Base-by-base conservation (phyloP, 495 filamentous ascomycete species). In the Letharia columbiana region DNA sequence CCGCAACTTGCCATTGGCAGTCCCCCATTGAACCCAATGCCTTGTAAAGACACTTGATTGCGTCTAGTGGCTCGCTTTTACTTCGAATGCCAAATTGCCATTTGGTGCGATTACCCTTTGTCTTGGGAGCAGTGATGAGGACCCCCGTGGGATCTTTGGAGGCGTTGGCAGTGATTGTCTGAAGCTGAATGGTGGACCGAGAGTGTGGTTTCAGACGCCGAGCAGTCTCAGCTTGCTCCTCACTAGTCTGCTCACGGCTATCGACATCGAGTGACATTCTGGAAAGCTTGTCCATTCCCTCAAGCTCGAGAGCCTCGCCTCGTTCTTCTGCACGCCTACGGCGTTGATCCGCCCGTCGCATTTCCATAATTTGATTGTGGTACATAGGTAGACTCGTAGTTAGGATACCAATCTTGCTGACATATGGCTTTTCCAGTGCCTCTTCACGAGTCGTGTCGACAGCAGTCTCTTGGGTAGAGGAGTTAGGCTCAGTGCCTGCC, bases 21-120 rank as follows among this genome's bases (percentile, higher is more conserved):
- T 91, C 92, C 28, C 91, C 91, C 71, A 97, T 90, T 62, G 91
- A 91, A 40, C 83, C 77, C 45, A 98, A 81, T 1, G 95, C 92
- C 70, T 91, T 89, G 79, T 96, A 98, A 60, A 98, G 89, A 73
- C 94, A 96, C 13, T 92, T 76, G 73, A 98, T 89, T 0, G 94
- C 94, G 71, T 98, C 94, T 40, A 92, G 87, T 0, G 95, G 94
- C 33, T 91, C 89, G 74, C 97, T 98, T 41, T 95, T 83, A 33
- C 89, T 93, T 2, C 94, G 86, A 66, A 98, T 98, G 41, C 94
- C 94, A 73, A 98, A 98, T 75, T 98, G 95, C 94, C 94, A 98
- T 66, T 91, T 89, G 1, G 91, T 90, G 4, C 86, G 84, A 63
- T 83, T 83, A 11, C 57, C 57, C 15, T 49, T 61, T 40, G 64